These are phyloP conservation scores for Backusella liffmaniae DNA, from an alignment of 192 early-diverging fungal species.

Conservation along the genomic window DNA sequence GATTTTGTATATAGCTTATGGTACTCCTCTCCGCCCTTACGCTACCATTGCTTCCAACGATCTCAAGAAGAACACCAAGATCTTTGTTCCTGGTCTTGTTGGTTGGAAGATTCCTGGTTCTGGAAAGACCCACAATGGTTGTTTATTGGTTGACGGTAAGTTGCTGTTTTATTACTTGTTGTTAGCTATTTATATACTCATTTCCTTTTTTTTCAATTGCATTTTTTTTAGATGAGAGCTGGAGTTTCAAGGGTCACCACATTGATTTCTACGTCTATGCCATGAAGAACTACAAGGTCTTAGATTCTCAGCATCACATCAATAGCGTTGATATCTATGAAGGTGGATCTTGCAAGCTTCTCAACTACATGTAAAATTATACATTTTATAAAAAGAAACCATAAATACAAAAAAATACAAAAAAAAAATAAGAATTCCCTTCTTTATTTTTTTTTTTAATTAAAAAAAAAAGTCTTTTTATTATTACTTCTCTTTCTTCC, in stretches of 20 bases:
- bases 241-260: slow-evolving; percentile 38
- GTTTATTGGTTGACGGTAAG: slow-evolving; percentile 34
- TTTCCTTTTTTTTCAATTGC: background rate
- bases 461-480: background rate
- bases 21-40: slow-evolving; percentile 34
- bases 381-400: background rate
- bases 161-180: background rate
- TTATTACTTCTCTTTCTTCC: background rate
- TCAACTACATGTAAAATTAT: slow-evolving; percentile 33
- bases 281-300: slow-evolving; percentile 27
- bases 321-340: slow-evolving; percentile 39
- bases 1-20: slow-evolving; percentile 16
- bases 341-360: slow-evolving; percentile 37
- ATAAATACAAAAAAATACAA: background rate
- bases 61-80: slow-evolving; percentile 33
- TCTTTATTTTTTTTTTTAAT: background rate
- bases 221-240: slow-evolving; percentile 31
- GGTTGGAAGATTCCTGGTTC: slow-evolving; percentile 38
- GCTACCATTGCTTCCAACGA: slow-evolving; percentile 42
- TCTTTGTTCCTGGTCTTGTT: slow-evolving; percentile 34
- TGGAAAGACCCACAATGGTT: slow-evolving; percentile 37
- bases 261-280: slow-evolving; percentile 36
- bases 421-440: slow-evolving; percentile 9
- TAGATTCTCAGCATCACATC: slow-evolving; percentile 20
- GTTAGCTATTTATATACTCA: background rate